Evolutionary conservation across 129 eudicot species (phyloP).

Genomic region (Gnaphalium uliginosum): DNA sequence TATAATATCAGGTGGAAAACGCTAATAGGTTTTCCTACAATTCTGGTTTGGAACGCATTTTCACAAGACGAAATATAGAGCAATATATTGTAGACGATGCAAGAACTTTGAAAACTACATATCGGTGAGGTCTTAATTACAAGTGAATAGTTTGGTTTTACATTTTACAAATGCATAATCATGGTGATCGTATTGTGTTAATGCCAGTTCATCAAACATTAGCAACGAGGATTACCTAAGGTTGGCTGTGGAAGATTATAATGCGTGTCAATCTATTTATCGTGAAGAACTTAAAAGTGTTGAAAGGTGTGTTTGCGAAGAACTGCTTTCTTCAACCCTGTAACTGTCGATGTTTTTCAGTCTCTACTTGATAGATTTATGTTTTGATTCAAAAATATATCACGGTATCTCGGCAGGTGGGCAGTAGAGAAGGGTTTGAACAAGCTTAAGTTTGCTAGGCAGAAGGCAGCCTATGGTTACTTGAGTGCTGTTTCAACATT

Average conservation of each 20-base stretch:
- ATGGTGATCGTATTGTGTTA: neutral
- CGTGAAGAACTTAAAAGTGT: conserved; percentile 59
- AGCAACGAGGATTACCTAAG: conserved; percentile 54
- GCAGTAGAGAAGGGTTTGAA: conserved; percentile 58
- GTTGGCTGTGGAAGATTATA: conserved; percentile 75
- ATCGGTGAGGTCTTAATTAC: conserved; percentile 40
- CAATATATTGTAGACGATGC: conserved; percentile 40
- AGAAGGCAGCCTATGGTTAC: conserved; percentile 67
- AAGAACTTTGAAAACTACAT: conserved; percentile 64
- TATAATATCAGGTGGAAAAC: conserved; percentile 48
- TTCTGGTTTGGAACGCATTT: conserved; percentile 56
- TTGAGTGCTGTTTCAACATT: conserved; percentile 69
- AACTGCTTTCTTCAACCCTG: too few species aligned
- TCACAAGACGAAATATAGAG: conserved; percentile 57
- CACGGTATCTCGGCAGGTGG: conserved; percentile 51
- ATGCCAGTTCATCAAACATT: conserved; percentile 30
- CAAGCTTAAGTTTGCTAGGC: conserved; percentile 82
- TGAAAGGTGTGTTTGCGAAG: conserved; percentile 46
- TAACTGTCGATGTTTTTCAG: neutral
- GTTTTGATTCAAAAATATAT: neutral
- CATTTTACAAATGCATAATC: neutral
- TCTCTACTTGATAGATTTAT: too few species aligned
- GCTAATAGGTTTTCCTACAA: conserved; percentile 52
- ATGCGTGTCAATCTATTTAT: conserved; percentile 59
- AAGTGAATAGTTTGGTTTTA: neutral